phyloP scores from a whole-genome alignment of 441 rosid species.

The Kokia cookei region DNA sequence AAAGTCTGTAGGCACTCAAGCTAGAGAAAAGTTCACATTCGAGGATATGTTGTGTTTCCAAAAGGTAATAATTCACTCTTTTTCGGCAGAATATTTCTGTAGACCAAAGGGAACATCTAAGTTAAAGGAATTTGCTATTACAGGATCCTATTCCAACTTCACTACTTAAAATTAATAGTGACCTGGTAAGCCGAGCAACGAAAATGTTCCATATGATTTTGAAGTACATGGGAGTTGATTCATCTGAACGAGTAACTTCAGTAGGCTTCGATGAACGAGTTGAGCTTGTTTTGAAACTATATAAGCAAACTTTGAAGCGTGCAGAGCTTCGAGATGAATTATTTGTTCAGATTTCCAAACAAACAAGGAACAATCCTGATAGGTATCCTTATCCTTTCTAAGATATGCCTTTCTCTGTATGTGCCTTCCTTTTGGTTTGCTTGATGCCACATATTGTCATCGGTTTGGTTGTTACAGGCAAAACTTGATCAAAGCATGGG shows the following conservation, averaged over 20 bases:
- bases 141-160: constrained; percentile 99
- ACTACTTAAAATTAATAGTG: constrained; percentile 75
- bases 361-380: constrained; percentile 90
- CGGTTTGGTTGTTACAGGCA: constrained; percentile 45
- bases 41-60: constrained; percentile 98
- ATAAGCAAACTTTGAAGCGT: constrained; percentile 82
- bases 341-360: constrained; percentile 93
- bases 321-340: constrained; percentile 97
- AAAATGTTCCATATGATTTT: constrained; percentile 80
- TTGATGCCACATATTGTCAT: constrained; percentile 7
- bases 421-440: not conserved
- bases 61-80: constrained; percentile 42
- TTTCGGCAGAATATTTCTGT: not conserved
- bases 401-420: not conserved
- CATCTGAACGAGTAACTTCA: constrained; percentile 68
- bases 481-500: constrained; percentile 90
- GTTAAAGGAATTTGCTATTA: constrained; percentile 4
- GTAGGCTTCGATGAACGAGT: constrained; percentile 76
- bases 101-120: constrained; percentile 8
- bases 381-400: constrained; percentile 30
- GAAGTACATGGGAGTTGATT: constrained; percentile 92
- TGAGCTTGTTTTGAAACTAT: constrained; percentile 80
- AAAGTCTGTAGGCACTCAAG: constrained; percentile 65
- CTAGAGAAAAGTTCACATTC: constrained; percentile 79
- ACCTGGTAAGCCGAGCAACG: constrained; percentile 78